Evolutionary conservation across 1,284 basidiomycete species (phyloP).

Genomic region (Chiua sp.): DNA sequence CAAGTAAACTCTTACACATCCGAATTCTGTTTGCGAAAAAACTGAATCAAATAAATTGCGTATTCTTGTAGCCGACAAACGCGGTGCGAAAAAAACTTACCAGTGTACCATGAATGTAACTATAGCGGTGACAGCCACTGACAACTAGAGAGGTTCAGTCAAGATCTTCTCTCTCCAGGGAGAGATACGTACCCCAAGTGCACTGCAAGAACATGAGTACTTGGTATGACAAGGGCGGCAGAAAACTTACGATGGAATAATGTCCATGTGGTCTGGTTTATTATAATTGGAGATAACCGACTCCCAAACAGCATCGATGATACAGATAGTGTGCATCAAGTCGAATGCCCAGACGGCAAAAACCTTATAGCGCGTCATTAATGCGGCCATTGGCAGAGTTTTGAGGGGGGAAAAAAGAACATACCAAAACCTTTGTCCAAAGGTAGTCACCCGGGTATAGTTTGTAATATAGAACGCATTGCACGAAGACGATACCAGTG

Average conservation of each 20-base stretch:
- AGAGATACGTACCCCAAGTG: conserved; percentile 29
- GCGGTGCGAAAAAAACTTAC: conserved; percentile 14
- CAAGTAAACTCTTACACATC: conserved; percentile 26
- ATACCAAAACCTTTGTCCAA: conserved; percentile 44
- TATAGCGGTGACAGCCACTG: conserved; percentile 34
- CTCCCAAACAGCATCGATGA: conserved; percentile 33
- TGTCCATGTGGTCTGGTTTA: conserved; percentile 31
- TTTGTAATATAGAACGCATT: conserved; percentile 50
- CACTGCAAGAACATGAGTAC: conserved; percentile 16
- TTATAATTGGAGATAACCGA: conserved; percentile 34
- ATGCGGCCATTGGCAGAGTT: conserved; percentile 13
- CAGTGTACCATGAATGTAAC: conserved; percentile 40
- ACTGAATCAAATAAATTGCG: conserved; percentile 5
- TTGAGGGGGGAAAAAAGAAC: conserved; percentile 21
- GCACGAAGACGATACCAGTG: conserved; percentile 51
- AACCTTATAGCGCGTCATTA: conserved; percentile 26
- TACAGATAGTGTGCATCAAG: conserved; percentile 36
- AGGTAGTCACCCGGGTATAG: conserved; percentile 44
- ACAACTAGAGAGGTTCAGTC: conserved; percentile 24
- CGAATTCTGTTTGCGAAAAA: conserved; percentile 40
- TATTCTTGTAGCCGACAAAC: not conserved
- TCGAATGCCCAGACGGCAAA: conserved; percentile 35
- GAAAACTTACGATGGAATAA: conserved; percentile 33
- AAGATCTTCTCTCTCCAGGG: not conserved
- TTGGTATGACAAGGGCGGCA: fast-evolving